Percentiles rank a stretch among this genome's conserved stretches.
Evolutionary conservation across 108 stramenopile species (phyloP).

Genomic region (Pseudonitzschia delicatissima): DNA sequence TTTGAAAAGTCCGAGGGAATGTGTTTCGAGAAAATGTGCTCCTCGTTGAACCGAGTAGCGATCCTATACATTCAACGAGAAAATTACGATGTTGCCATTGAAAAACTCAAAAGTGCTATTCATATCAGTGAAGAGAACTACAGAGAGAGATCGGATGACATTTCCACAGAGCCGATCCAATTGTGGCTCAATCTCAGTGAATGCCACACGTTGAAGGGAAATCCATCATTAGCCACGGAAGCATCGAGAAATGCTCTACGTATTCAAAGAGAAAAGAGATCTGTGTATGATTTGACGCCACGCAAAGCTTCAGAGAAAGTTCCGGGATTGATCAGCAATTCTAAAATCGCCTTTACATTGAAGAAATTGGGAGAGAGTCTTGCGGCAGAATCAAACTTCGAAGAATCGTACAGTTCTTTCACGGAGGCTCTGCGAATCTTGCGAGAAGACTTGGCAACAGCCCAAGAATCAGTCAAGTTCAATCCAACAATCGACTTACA

Average conservation of each 20-base stretch:
- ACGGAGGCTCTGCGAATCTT: slow-evolving; percentile 34
- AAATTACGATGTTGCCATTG: slow-evolving; percentile 25
- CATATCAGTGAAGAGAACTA: slow-evolving; percentile 12
- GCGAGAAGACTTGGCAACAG: slow-evolving; percentile 5
- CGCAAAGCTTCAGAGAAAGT: not conserved
- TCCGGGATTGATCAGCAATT: slow-evolving; percentile 17
- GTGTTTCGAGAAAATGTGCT: slow-evolving; percentile 13
- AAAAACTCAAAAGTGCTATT: slow-evolving; percentile 27
- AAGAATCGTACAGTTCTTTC: slow-evolving; percentile 18
- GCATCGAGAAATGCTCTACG: slow-evolving; percentile 21
- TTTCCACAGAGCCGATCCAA: slow-evolving; percentile 19
- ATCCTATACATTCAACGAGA: slow-evolving; percentile 30
- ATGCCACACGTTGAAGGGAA: slow-evolving; percentile 14
- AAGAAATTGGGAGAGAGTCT: slow-evolving; percentile 27
- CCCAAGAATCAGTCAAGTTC: not conserved
- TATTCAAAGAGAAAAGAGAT: slow-evolving; percentile 29
- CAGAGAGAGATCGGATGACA: slow-evolving; percentile 1
- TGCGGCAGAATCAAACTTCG: slow-evolving; percentile 13
- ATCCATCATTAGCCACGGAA: slow-evolving; percentile 15
- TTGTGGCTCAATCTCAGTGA: slow-evolving; percentile 39
- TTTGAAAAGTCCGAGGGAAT: slow-evolving; percentile 18
- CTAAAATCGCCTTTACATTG: slow-evolving; percentile 27
- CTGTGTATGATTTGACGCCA: slow-evolving; percentile 14
- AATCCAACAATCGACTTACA: slow-evolving; percentile 15
- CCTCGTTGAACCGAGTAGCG: slow-evolving; percentile 33